These are phyloP conservation scores for Agrostemma githago DNA, from an alignment of 148 eudicot species.

Conservation along the genomic window DNA sequence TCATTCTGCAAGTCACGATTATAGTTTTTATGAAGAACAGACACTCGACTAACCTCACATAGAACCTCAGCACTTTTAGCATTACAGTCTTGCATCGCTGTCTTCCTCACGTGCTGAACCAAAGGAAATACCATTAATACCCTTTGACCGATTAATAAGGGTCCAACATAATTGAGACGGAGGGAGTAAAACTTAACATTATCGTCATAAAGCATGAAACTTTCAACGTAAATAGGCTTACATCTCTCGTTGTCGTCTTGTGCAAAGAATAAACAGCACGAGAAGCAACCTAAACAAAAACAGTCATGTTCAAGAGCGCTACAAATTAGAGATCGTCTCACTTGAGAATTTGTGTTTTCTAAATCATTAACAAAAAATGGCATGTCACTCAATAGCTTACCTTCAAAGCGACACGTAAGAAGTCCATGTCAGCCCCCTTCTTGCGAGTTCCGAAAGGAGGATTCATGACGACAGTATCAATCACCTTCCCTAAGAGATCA, in stretches of 20 bases:
- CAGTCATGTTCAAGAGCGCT: neutral
- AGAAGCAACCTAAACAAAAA: conserved; percentile 64
- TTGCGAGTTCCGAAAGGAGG: conserved; percentile 97
- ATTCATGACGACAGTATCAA: conserved; percentile 95
- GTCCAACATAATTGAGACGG: no score
- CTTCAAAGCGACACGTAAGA: conserved; percentile 70
- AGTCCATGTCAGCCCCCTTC: conserved; percentile 97
- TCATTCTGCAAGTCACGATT: neutral
- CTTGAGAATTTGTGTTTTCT: neutral
- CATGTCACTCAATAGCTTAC: conserved; percentile 22
- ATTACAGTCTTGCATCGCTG: conserved; percentile 60
- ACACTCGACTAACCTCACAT: conserved; percentile 60
- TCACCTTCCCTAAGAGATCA: conserved; percentile 41
- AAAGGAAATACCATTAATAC: no score
- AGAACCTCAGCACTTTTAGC: conserved; percentile 86
- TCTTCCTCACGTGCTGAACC: conserved; percentile 66
- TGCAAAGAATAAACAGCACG: conserved; percentile 93
- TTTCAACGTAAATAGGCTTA: conserved; percentile 28
- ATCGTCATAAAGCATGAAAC: neutral
- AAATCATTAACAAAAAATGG: conserved; percentile 1
- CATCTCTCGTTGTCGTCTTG: conserved; percentile 88
- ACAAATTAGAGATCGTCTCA: neutral
- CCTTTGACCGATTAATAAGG: no score
- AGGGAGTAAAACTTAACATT: no score
- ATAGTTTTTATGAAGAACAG: neutral